Evolutionary conservation across 345 rosid species (phyloP).

Genomic region (Cochlearia excelsa): DNA sequence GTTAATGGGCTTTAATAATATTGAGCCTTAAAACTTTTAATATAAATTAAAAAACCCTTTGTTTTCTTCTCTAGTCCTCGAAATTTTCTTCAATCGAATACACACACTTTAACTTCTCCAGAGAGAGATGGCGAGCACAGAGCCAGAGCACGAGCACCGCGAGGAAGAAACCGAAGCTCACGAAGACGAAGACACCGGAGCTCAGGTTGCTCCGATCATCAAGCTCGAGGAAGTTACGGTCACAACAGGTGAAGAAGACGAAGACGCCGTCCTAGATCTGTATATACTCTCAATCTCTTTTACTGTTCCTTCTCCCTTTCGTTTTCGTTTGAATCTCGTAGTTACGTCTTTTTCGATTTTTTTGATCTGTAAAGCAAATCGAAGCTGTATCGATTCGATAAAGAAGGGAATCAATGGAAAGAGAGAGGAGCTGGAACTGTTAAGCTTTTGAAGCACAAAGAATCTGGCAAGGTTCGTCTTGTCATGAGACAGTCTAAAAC

Average conservation of each 20-base stretch:
- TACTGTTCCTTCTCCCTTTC: neutral
- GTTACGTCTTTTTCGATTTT: neutral
- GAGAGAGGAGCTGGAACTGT: conserved; percentile 90
- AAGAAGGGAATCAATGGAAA: conserved; percentile 84
- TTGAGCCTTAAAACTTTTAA: too few relatives aligned
- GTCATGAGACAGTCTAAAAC: conserved; percentile 92
- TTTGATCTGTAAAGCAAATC: conserved; percentile 49
- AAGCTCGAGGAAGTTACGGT: conserved; percentile 79
- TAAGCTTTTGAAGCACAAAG: conserved; percentile 77
- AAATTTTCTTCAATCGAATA: too few relatives aligned
- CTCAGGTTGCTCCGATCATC: conserved; percentile 80
- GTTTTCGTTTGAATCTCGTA: neutral
- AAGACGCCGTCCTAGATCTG: conserved; percentile 78
- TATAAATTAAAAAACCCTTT: too few relatives aligned
- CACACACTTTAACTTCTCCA: conserved; percentile 4
- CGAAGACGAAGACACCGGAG: conserved; percentile 94
- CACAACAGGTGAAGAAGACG: conserved; percentile 83
- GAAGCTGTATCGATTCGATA: conserved; percentile 80
- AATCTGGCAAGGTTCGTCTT: conserved; percentile 67
- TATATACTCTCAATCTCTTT: conserved; percentile 25
- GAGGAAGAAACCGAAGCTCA: conserved; percentile 59
- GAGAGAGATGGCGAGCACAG: conserved; percentile 49
- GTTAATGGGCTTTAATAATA: too few relatives aligned
- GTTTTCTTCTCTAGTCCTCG: too few relatives aligned
- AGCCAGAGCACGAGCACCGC: conserved; percentile 51